A percentile compares a stretch with the other conserved stretches of the same genome.
These are phyloP conservation scores for Athelia sp. DNA, from an alignment of 1,284 basidiomycete species.

Conservation along the genomic window DNA sequence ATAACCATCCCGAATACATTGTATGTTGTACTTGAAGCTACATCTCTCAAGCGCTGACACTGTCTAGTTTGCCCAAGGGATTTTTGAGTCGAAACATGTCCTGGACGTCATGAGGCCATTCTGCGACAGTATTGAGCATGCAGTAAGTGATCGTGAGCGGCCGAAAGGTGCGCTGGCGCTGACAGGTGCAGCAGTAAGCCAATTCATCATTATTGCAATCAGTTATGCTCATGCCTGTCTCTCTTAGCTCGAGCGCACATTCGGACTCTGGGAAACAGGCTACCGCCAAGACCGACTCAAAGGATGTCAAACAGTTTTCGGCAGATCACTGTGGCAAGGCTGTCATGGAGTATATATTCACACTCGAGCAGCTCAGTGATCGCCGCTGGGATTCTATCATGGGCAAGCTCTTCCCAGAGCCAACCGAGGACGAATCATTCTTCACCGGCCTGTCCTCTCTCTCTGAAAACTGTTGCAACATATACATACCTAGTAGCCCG, in stretches of 20 bases:
- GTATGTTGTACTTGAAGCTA: neutral
- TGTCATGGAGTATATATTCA: neutral
- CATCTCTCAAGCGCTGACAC: neutral
- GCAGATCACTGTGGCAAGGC: neutral
- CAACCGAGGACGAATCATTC: neutral
- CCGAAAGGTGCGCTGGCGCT: slow-evolving; percentile 1
- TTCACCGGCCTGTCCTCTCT: neutral
- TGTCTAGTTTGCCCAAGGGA: neutral
- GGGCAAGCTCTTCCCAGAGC: neutral
- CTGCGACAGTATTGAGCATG: neutral
- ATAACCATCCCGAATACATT: neutral
- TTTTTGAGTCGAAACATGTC: neutral
- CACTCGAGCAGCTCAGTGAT: neutral
- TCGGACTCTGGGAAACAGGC: neutral
- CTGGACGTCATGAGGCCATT: neutral
- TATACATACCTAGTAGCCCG: neutral
- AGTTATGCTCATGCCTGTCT: neutral
- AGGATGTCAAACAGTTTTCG: neutral
- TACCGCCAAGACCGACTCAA: slow-evolving; percentile 8
- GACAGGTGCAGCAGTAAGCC: neutral
- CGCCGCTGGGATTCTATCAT: neutral
- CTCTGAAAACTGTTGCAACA: neutral
- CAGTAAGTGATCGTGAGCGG: neutral
- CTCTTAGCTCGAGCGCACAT: slow-evolving; percentile 1
- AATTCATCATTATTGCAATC: neutral